phyloP scores from a whole-genome alignment of 108 stramenopile species.

The Licmophora abbreviata region DNA sequence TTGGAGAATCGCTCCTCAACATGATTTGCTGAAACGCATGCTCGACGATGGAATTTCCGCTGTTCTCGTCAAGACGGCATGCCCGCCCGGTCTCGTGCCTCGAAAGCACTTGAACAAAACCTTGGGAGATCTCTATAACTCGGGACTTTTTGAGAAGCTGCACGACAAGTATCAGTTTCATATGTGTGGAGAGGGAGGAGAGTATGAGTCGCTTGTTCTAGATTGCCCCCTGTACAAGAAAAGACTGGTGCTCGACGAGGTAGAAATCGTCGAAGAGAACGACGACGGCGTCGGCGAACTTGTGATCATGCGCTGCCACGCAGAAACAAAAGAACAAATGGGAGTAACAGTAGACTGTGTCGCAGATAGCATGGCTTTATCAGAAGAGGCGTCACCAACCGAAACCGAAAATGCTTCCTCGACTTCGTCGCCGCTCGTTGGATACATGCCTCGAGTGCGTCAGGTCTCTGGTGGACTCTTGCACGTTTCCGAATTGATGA shows the following conservation, averaged over 20 bases:
- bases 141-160: slow-evolving; percentile 45
- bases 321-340: slow-evolving; percentile 19
- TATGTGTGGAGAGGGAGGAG: slow-evolving; percentile 96
- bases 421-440: neutral
- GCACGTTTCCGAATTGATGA: slow-evolving; percentile 62
- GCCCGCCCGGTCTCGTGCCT: slow-evolving; percentile 68
- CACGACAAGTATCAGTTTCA: slow-evolving; percentile 86
- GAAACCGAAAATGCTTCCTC: neutral
- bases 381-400: neutral
- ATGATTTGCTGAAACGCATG: slow-evolving; percentile 48
- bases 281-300: slow-evolving; percentile 82
- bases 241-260: slow-evolving; percentile 74
- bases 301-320: slow-evolving; percentile 64
- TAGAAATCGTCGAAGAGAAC: slow-evolving; percentile 53
- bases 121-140: slow-evolving; percentile 21
- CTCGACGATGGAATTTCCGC: slow-evolving; percentile 63
- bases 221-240: slow-evolving; percentile 83
- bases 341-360: neutral
- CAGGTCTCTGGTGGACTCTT: slow-evolving; percentile 52
- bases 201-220: slow-evolving; percentile 95
- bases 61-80: slow-evolving; percentile 56
- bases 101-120: slow-evolving; percentile 63
- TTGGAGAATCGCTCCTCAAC: slow-evolving; percentile 69
- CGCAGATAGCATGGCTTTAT: neutral
- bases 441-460: slow-evolving; percentile 36